Evolutionary conservation across 2,329 filamentous ascomycete species (phyloP), one percentile per base, ranked within the genome.

Genomic region (Aspergillus nomiae): DNA sequence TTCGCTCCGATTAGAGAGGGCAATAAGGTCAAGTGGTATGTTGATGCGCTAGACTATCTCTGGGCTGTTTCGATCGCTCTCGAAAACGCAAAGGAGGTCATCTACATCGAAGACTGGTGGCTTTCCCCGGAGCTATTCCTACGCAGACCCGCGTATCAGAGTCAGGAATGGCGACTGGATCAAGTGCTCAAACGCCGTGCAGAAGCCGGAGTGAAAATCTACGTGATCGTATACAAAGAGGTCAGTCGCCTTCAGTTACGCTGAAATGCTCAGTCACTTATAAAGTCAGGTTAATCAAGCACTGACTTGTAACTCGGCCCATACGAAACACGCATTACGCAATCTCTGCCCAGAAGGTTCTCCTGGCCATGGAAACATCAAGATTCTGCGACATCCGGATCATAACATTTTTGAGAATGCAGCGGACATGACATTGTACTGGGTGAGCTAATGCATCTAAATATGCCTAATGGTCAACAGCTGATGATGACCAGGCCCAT

Each of bases 91-190:
- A 91, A 91, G 73, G 94, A 98, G 79, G 90, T 90, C 53, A 97
- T 99, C 70, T 99, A 98, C 78, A 96, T 99, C 68, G 90, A 85
- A 63, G 95, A 98, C 74, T 99, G 94, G 95, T 98, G 95, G 95
- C 82, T 98, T 16, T 96, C 92, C 4, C 95, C 94, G 1, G 94
- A 97, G 78, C 82, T 97, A 32, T 97, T 78, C 78, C 78, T 99
- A 65, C 88, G 95, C 43, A 86, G 95, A 24, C 94, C 95, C 1
- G 92, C 95, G 0, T 90, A 90, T 68, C 85, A 85, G 73, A 90
- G 93, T 68, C 92, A 96, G 75, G 87, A 97, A 78, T 97, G 90
- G 87, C 86, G 94, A 12, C 80, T 99, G 21, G 95, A 99, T 77
- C 88, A 92, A 65, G 81, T 96, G 14, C 81, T 99, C 62, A 98